Percentiles rank a stretch among this genome's conserved stretches.
Conservation (phyloP, 176 grass and related monocot genomes). For the Musa beccarii region DNA sequence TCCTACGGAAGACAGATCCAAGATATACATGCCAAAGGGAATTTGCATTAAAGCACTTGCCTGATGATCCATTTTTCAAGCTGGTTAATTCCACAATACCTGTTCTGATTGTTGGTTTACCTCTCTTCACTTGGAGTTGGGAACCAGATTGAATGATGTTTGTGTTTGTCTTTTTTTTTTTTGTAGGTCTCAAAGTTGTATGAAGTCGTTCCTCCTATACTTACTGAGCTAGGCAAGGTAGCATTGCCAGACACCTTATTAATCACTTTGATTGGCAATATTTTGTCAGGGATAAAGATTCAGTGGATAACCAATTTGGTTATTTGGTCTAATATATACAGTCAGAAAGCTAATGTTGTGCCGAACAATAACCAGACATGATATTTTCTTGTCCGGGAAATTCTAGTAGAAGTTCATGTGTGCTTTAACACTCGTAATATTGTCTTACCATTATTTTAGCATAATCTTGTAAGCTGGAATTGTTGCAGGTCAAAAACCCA, state of each 20-base stretch:
- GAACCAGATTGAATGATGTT: neutral
- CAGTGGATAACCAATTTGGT: neutral
- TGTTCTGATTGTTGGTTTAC: slow-evolving; percentile 4
- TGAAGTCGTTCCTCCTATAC: slow-evolving; percentile 92
- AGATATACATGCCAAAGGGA: slow-evolving; percentile 97
- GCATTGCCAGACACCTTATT: neutral
- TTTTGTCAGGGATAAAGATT: neutral
- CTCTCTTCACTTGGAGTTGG: neutral
- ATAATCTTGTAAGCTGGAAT: neutral
- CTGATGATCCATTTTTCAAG: slow-evolving; percentile 90
- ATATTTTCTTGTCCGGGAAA: no score
- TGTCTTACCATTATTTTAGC: neutral
- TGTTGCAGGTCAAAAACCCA: slow-evolving; percentile 86
- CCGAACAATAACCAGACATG: neutral
- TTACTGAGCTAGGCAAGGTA: slow-evolving; percentile 95
- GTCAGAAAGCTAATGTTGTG: neutral
- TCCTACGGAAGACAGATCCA: slow-evolving; percentile 92
- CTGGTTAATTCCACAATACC: slow-evolving; percentile 41
- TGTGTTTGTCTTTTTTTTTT: neutral
- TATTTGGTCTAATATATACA: neutral
- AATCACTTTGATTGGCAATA: neutral
- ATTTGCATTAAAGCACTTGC: slow-evolving; percentile 92
- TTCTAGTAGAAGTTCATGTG: neutral
- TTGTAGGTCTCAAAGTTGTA: slow-evolving; percentile 98
- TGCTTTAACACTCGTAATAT: neutral